Evolutionary conservation across 2,329 filamentous ascomycete genomes (phyloP).

Genomic region (Zasmidium citrigriseum): DNA sequence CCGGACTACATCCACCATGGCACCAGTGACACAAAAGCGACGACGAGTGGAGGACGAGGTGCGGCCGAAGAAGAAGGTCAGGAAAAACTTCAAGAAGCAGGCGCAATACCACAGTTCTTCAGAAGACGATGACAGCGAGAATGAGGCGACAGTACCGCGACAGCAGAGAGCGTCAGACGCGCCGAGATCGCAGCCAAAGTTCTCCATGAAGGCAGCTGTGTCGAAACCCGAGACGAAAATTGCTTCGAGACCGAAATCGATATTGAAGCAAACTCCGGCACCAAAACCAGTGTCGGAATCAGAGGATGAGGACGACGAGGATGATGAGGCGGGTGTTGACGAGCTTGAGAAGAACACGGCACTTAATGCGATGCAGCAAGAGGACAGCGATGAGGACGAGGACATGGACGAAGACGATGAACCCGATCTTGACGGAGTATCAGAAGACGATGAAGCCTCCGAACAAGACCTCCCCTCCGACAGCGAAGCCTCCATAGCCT

Average conservation of each 20-base stretch:
- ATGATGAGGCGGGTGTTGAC: slow-evolving; percentile 12
- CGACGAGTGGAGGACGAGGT: slow-evolving; percentile 61
- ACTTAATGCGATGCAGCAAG: slow-evolving; percentile 20
- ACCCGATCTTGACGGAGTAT: slow-evolving; percentile 23
- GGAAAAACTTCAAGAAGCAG: slow-evolving; percentile 60
- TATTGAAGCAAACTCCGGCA: slow-evolving; percentile 18
- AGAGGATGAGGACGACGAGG: slow-evolving; percentile 16
- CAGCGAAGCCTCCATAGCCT: slow-evolving; percentile 35
- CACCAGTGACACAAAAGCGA: slow-evolving; percentile 26
- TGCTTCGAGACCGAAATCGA: slow-evolving; percentile 19
- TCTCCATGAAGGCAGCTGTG: slow-evolving; percentile 13
- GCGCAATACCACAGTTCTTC: slow-evolving; percentile 66
- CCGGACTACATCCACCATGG: slow-evolving; percentile 22
- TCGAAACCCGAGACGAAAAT: slow-evolving; percentile 17
- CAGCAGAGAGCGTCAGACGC: slow-evolving; percentile 28
- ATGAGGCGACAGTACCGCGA: slow-evolving; percentile 3
- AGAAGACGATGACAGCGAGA: slow-evolving; percentile 55
- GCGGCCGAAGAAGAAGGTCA: slow-evolving; percentile 53
- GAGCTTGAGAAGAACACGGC: slow-evolving; percentile 23
- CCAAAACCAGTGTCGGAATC: slow-evolving; percentile 9
- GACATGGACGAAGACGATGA: slow-evolving; percentile 44
- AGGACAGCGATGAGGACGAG: slow-evolving; percentile 29
- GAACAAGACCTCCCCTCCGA: slow-evolving; percentile 39
- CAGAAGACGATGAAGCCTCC: slow-evolving; percentile 43
- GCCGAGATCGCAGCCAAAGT: slow-evolving; percentile 22